phyloP scores from a whole-genome alignment of 176 grass and related monocot species.

The Zizania latifolia region DNA sequence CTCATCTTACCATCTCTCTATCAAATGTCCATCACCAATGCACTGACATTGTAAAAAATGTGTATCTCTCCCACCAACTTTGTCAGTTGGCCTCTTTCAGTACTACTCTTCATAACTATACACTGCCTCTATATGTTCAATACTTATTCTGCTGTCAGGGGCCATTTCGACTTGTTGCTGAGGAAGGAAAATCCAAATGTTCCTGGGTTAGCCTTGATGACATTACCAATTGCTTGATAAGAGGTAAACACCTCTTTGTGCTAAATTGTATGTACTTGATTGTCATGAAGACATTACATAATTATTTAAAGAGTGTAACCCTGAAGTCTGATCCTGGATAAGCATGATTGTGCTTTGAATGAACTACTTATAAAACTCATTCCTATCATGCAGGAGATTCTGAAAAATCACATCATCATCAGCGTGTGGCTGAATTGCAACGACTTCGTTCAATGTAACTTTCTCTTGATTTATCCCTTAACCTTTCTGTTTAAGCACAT shows the following conservation, averaged over 20 bases:
- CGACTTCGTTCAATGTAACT: conserved; percentile 88
- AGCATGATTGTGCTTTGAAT: conserved; percentile 11
- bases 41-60: neutral
- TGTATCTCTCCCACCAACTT: neutral
- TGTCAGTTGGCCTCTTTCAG: neutral
- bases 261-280: conserved; percentile 6
- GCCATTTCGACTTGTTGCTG: conserved; percentile 92
- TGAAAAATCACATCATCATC: conserved; percentile 88
- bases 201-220: conserved; percentile 99
- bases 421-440: conserved; percentile 80
- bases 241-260: conserved; percentile 40
- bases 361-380: conserved; percentile 16
- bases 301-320: neutral
- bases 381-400: conserved; percentile 67
- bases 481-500: conserved; percentile 3
- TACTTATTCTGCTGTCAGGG: conserved; percentile 45
- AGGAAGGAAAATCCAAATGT: conserved; percentile 97
- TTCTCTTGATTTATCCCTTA: neutral
- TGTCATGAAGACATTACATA: neutral
- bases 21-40: neutral
- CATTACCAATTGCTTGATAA: conserved; percentile 87
- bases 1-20: neutral
- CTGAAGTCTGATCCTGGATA: conserved; percentile 8
- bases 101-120: neutral
- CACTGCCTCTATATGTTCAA: conserved; percentile 21